Conservation (phyloP, 257 asterid genomes). For the Solanum sitiens region DNA sequence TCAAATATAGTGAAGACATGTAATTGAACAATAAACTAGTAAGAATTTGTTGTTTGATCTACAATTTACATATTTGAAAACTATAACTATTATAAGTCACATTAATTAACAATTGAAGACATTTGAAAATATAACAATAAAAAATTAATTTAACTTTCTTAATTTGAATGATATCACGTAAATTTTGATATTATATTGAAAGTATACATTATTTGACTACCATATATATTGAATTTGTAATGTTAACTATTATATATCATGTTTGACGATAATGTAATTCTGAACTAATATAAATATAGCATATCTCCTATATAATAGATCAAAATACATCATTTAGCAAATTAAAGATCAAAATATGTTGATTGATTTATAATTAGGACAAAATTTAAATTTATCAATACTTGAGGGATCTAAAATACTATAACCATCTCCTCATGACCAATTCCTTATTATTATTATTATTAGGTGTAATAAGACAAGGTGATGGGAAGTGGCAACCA, state of each 20-base stretch:
- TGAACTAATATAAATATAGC: neutral
- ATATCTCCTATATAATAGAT: neutral
- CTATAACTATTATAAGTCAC: fast-evolving
- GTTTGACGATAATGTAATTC: neutral
- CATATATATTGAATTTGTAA: neutral
- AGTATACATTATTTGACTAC: neutral
- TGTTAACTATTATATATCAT: neutral
- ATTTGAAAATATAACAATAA: neutral
- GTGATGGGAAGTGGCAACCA: neutral
- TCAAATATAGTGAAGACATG: neutral
- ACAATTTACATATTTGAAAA: neutral
- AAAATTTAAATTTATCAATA: neutral
- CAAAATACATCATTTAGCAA: neutral
- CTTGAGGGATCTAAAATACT: neutral
- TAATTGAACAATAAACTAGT: no score
- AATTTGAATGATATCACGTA: neutral
- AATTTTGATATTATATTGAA: fast-evolving
- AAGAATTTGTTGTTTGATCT: neutral
- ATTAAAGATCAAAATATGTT: neutral
- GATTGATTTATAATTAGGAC: neutral
- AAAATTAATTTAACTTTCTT: neutral
- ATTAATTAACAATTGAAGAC: neutral
- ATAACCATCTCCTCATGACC: neutral
- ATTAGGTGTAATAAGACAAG: neutral
- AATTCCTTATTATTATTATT: neutral